Conservation (phyloP, 768 basidiomycete species). For the Phylloporus rhodoxanthus region DNA sequence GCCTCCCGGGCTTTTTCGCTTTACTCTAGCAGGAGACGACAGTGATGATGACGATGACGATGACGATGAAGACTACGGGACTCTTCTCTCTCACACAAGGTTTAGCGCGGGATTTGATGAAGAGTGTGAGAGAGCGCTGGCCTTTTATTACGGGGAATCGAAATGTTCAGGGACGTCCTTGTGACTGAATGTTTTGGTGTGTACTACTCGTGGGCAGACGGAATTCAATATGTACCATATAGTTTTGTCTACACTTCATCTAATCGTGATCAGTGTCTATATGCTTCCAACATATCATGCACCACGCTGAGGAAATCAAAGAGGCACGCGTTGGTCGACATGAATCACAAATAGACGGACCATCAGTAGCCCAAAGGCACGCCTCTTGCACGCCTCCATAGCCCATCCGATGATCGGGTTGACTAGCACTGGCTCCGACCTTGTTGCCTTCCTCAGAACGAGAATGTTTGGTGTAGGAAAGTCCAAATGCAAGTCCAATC, state of each 20-base stretch:
- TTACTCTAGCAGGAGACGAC: slow-evolving; percentile 18
- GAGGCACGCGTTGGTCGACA: neutral
- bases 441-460: no score
- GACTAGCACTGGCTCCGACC: no score
- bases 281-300: slow-evolving; percentile 3
- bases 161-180: neutral
- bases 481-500: no score
- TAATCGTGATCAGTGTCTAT: slow-evolving; percentile 10
- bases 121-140: slow-evolving; percentile 23
- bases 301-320: neutral
- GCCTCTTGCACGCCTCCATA: neutral
- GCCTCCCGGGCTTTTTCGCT: slow-evolving; percentile 15
- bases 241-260: slow-evolving; percentile 20
- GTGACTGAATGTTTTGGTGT: neutral
- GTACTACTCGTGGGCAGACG: neutral
- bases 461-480: no score
- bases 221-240: slow-evolving; percentile 6
- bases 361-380: neutral
- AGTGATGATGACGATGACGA: slow-evolving; percentile 11
- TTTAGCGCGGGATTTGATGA: slow-evolving; percentile 20
- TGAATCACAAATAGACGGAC: no score
- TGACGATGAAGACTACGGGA: slow-evolving; percentile 26
- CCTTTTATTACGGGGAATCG: slow-evolving; percentile 20
- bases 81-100: slow-evolving; percentile 9
- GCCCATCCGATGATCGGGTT: neutral